These are phyloP conservation scores for Conidiobolus incongruus DNA, from an alignment of 371 early-diverging fungal genomes.

Conservation along the genomic window DNA sequence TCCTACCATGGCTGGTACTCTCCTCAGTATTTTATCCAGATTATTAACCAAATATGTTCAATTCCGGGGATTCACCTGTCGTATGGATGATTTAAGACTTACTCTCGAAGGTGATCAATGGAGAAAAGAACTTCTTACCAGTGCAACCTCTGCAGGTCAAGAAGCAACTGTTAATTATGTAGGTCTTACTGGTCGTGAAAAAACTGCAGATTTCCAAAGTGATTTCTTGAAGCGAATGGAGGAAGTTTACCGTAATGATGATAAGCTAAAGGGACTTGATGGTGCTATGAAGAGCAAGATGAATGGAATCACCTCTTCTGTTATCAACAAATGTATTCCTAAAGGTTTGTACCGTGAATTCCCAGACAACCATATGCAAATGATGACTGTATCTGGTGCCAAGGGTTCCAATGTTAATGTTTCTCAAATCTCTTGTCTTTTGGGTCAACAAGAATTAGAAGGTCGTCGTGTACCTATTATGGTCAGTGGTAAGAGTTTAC, in stretches of 20 bases:
- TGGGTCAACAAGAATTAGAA: conserved; percentile 99
- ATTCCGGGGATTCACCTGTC: conserved; percentile 82
- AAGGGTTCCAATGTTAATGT: conserved; percentile 98
- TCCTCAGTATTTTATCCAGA: conserved; percentile 85
- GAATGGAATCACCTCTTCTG: conserved; percentile 59
- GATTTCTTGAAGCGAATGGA: conserved; percentile 56
- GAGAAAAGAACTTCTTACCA: conserved; percentile 37
- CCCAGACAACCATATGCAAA: conserved; percentile 95
- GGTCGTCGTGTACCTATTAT: conserved; percentile 98
- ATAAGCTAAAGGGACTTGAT: conserved; percentile 77
- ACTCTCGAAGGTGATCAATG: conserved; percentile 58
- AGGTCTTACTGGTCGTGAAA: conserved; percentile 26
- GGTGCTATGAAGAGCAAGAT: conserved; percentile 71
- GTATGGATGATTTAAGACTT: conserved; percentile 97
- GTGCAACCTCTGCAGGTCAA: conserved; percentile 26
- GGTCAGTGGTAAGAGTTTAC: conserved; percentile 93
- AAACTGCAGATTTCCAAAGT: conserved; percentile 8
- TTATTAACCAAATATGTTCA: conserved; percentile 89
- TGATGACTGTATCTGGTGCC: conserved; percentile 98
- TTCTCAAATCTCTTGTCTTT: conserved; percentile 93
- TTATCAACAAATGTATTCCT: conserved; percentile 70
- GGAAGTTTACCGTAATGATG: conserved; percentile 58
- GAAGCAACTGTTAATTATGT: conserved; percentile 52
- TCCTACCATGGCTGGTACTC: conserved; percentile 69
- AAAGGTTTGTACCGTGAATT: conserved; percentile 44